Evolutionary conservation across 1,284 basidiomycete genomes (phyloP).

Genomic region (Megacollybia platyphylla): DNA sequence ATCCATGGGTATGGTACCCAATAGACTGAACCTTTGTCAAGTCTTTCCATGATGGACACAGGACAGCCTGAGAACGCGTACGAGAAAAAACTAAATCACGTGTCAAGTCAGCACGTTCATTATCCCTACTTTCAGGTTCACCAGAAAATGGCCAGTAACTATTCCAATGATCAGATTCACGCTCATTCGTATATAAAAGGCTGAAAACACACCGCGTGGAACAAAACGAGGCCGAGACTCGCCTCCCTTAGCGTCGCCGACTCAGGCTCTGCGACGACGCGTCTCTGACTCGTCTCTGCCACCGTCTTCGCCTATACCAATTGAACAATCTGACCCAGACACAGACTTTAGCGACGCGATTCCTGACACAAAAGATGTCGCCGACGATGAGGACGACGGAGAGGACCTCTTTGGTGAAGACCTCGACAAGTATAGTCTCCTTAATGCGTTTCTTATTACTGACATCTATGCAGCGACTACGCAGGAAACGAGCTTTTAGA

Average conservation of each 20-base stretch:
- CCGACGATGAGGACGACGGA: conserved; percentile 72
- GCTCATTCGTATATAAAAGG: conserved; percentile 1
- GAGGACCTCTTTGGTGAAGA: conserved; percentile 89
- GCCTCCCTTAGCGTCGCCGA: conserved; percentile 34
- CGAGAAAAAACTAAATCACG: no score
- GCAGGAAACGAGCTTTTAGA: conserved; percentile 75
- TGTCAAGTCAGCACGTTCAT: no score
- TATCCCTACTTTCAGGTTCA: no score
- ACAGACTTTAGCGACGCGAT: conserved; percentile 76
- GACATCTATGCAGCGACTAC: conserved; percentile 61
- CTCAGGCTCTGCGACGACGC: conserved; percentile 29
- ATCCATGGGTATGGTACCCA: no score
- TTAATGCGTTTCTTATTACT: conserved; percentile 5
- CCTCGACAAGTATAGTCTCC: conserved; percentile 3
- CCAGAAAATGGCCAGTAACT: background rate
- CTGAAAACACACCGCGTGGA: conserved; percentile 27
- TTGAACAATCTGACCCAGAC: conserved; percentile 53
- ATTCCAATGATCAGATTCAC: background rate
- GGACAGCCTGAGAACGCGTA: no score
- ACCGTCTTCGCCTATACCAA: conserved; percentile 71
- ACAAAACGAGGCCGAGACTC: conserved; percentile 53
- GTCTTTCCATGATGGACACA: no score
- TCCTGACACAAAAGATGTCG: conserved; percentile 59
- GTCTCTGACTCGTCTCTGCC: conserved; percentile 62
- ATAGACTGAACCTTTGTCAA: no score